phyloP scores from a whole-genome alignment of 2,329 filamentous ascomycete genomes.

The Neoascochyta sp. region DNA sequence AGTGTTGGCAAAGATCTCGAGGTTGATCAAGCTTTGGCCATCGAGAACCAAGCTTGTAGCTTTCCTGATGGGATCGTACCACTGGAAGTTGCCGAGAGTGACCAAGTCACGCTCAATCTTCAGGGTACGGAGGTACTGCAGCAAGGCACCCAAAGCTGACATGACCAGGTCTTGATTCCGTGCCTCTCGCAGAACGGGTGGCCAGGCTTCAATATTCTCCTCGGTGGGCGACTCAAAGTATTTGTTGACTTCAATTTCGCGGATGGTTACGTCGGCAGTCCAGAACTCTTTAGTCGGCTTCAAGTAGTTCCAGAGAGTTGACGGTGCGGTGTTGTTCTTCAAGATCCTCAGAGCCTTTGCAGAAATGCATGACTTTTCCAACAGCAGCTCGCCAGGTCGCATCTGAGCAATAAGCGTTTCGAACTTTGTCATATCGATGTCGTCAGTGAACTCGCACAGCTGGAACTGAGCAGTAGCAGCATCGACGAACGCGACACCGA shows the following conservation, averaged over 20 bases:
- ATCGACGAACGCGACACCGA: constrained; percentile 91
- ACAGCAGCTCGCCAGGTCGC: constrained; percentile 77
- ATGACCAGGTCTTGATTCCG: constrained; percentile 78
- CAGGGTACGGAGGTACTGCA: constrained; percentile 76
- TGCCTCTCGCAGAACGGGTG: constrained; percentile 65
- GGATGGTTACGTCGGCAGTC: constrained; percentile 75
- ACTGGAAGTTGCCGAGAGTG: constrained; percentile 84
- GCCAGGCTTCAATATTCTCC: constrained; percentile 68
- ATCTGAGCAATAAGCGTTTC: constrained; percentile 95
- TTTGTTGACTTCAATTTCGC: constrained; percentile 72
- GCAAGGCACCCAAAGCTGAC: constrained; percentile 83
- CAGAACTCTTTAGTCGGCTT: constrained; percentile 88
- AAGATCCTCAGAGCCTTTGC: constrained; percentile 87
- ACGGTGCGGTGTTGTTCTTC: constrained; percentile 91
- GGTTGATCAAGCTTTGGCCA: constrained; percentile 92
- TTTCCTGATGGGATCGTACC: constrained; percentile 91
- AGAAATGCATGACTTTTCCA: constrained; percentile 80
- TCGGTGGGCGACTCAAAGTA: constrained; percentile 68
- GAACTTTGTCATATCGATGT: constrained; percentile 90
- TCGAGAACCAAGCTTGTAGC: constrained; percentile 85
- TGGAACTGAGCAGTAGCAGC: constrained; percentile 95
- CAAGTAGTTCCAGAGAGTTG: constrained; percentile 91
- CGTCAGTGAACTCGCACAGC: constrained; percentile 86
- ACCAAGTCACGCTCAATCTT: constrained; percentile 87
- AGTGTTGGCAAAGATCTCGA: constrained; percentile 94